These are phyloP conservation scores for Colletotrichum higginsianum DNA, from an alignment of 2,329 filamentous ascomycete species.

Conservation along the genomic window DNA sequence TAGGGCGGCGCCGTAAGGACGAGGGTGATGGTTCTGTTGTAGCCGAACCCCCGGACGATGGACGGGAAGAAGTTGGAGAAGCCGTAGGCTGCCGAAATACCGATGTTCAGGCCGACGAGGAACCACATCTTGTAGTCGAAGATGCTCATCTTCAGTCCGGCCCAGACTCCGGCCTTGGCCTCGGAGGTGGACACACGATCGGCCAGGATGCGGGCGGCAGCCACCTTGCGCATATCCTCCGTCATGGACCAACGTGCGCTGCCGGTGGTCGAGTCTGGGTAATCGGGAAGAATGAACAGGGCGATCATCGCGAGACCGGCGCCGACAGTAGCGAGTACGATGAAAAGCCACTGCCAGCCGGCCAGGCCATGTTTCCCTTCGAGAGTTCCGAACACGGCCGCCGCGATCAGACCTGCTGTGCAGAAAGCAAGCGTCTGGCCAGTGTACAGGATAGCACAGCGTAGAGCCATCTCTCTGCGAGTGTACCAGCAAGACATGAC, in stretches of 20 bases:
- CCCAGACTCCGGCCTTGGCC: slow-evolving; percentile 44
- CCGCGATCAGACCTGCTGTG: slow-evolving; percentile 46
- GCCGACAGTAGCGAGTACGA: slow-evolving; percentile 51
- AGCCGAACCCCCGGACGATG: slow-evolving; percentile 45
- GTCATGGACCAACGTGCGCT: slow-evolving; percentile 46
- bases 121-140: slow-evolving; percentile 47
- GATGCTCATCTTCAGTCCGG: slow-evolving; percentile 45
- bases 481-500: slow-evolving; percentile 48
- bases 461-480: slow-evolving; percentile 46
- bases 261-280: slow-evolving; percentile 46
- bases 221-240: slow-evolving; percentile 45
- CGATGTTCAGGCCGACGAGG: slow-evolving; percentile 45
- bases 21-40: slow-evolving; percentile 44
- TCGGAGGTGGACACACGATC: slow-evolving; percentile 46
- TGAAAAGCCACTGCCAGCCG: slow-evolving; percentile 60
- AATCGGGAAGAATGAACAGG: slow-evolving; percentile 45
- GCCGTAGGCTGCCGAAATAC: slow-evolving; percentile 44
- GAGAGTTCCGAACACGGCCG: slow-evolving; percentile 44
- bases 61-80: slow-evolving; percentile 47
- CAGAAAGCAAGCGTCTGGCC: slow-evolving; percentile 46
- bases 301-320: slow-evolving; percentile 43
- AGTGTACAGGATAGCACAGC: slow-evolving; percentile 46
- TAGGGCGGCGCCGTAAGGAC: slow-evolving; percentile 46
- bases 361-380: slow-evolving; percentile 48
- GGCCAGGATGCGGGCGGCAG: slow-evolving; percentile 44